phyloP scores from a whole-genome alignment of 805 yeast species.

The Pichia pseudocactophila region DNA sequence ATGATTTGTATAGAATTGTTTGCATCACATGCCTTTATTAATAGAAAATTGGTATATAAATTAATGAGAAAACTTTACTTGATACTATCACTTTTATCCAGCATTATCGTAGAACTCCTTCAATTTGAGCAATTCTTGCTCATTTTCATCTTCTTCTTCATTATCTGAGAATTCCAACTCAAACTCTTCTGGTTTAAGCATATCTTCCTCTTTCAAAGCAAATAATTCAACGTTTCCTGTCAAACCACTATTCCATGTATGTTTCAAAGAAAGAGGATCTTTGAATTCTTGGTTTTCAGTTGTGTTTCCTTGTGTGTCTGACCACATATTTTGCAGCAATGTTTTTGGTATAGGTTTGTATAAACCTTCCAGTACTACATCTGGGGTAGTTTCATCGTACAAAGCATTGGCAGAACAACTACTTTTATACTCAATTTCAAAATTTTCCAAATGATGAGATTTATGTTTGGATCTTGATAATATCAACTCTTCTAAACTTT shows the following conservation, averaged over 20 bases:
- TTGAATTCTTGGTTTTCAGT: conserved; percentile 8
- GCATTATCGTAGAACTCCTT: conserved; percentile 17
- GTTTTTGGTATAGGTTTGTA: conserved; percentile 36
- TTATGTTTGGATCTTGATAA: conserved; percentile 6
- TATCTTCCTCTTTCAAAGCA: background rate
- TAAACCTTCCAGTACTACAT: conserved; percentile 31
- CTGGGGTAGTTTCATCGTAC: conserved; percentile 9
- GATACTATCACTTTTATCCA: background rate
- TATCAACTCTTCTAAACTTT: conserved; percentile 4
- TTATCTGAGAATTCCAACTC: conserved; percentile 21
- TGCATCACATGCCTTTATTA: background rate
- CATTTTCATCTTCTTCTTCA: conserved; percentile 14
- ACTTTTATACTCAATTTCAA: conserved; percentile 39
- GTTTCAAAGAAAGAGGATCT: conserved; percentile 22
- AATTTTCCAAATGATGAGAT: conserved; percentile 29
- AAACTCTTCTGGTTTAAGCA: conserved; percentile 11
- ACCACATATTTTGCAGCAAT: conserved; percentile 23
- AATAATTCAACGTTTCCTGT: background rate
- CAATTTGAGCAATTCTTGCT: conserved; percentile 16
- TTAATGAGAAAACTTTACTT: background rate
- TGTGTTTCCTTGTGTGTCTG: background rate
- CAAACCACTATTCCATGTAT: conserved; percentile 4
- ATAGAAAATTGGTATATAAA: background rate
- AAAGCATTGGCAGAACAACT: conserved; percentile 6
- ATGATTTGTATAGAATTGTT: no score